Percentiles rank a stretch among this genome's conserved stretches.
Evolutionary conservation across 805 yeast genomes (phyloP).

Genomic region (Pichia paraexigua): DNA sequence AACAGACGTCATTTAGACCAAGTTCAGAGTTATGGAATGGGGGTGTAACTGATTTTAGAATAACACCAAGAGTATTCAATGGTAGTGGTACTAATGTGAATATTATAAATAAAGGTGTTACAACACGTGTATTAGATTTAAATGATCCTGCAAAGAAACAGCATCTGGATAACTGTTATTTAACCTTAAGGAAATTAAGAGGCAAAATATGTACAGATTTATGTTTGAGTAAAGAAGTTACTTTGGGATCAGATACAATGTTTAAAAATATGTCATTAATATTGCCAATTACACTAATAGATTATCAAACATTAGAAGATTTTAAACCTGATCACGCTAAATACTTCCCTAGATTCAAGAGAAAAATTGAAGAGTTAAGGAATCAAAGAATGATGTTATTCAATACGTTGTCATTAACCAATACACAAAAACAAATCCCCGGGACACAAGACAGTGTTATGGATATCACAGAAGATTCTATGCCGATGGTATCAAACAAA

Average conservation of each 20-base stretch:
- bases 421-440: neutral
- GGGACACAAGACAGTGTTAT: neutral
- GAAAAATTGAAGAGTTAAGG: constrained; percentile 17
- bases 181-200: constrained; percentile 33
- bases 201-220: constrained; percentile 35
- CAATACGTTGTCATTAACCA: constrained; percentile 5
- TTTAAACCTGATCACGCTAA: constrained; percentile 25
- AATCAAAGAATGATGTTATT: constrained; percentile 13
- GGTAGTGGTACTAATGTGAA: neutral
- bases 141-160: constrained; percentile 19
- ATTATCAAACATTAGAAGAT: constrained; percentile 34
- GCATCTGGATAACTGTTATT: constrained; percentile 26
- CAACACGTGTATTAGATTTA: constrained; percentile 9
- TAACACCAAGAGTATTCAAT: constrained; percentile 4
- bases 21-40: constrained; percentile 7
- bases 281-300: constrained; percentile 44
- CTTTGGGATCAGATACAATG: constrained; percentile 32
- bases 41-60: neutral
- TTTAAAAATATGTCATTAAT: constrained; percentile 47
- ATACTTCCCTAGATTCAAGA: constrained; percentile 21
- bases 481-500: neutral
- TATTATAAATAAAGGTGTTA: constrained; percentile 11
- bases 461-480: neutral
- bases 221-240: constrained; percentile 28
- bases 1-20: constrained; percentile 9